Conservation (phyloP, 257 asterid genomes). For the Solanum chiquidenum region DNA sequence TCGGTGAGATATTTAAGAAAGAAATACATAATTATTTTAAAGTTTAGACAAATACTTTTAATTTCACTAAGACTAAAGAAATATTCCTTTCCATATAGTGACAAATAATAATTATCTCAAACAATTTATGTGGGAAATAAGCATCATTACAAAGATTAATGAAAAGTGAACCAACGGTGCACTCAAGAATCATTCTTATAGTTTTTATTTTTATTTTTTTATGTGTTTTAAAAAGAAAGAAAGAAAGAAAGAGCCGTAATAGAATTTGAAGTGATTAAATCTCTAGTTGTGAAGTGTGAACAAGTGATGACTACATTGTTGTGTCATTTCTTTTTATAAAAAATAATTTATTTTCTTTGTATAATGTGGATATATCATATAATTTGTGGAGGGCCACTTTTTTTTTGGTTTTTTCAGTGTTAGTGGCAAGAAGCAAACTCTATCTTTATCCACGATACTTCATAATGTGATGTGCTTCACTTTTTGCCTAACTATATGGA, state of each 20-base stretch:
- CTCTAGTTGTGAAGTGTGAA: slow-evolving; percentile 3
- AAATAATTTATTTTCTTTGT: not conserved
- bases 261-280: not conserved
- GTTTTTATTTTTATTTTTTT: too few species aligned
- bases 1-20: not conserved
- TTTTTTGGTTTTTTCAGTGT: not conserved
- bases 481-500: slow-evolving; percentile 12
- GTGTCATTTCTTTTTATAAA: slow-evolving; percentile 9
- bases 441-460: slow-evolving; percentile 8
- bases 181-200: not conserved
- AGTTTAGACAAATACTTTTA: not conserved
- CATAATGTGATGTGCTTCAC: not conserved
- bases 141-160: not conserved
- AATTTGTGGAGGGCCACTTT: not conserved
- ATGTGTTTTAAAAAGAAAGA: not conserved
- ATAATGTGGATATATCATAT: not conserved
- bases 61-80: not conserved
- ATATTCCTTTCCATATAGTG: not conserved
- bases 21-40: not conserved
- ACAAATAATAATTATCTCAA: not conserved
- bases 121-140: not conserved
- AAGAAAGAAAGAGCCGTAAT: not conserved
- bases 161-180: slow-evolving; percentile 2
- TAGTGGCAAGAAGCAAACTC: slow-evolving; percentile 6
- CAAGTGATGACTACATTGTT: slow-evolving; percentile 10